Conservation (phyloP, 805 yeast genomes). For the Candida awuae region DNA sequence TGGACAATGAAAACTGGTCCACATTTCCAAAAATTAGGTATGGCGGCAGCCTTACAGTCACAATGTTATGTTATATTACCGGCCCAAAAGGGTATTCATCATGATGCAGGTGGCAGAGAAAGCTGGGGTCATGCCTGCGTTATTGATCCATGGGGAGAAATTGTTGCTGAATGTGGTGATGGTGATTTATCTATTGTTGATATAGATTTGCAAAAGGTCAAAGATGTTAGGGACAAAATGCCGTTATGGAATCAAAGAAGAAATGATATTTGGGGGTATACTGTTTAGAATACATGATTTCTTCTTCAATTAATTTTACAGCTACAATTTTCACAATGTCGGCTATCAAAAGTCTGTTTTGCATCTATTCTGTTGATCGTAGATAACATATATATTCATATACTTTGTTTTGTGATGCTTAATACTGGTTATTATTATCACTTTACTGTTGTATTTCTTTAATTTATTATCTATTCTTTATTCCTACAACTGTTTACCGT, state of each 20-base stretch:
- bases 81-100: conserved; percentile 78
- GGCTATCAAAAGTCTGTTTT: no score
- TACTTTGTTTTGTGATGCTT: no score
- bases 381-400: no score
- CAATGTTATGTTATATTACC: conserved; percentile 86
- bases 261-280: conserved; percentile 47
- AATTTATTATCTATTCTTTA: no score
- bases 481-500: no score
- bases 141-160: conserved; percentile 87
- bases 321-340: no score
- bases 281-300: conserved; percentile 15
- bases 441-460: no score
- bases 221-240: conserved; percentile 55
- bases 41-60: conserved; percentile 80
- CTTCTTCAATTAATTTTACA: no score
- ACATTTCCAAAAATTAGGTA: conserved; percentile 78
- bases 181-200: conserved; percentile 53
- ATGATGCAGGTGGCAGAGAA: conserved; percentile 35
- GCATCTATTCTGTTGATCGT: no score
- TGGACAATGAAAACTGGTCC: conserved; percentile 91
- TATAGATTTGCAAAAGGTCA: conserved; percentile 44
- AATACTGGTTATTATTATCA: no score
- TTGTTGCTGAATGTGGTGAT: conserved; percentile 47
- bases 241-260: conserved; percentile 73
- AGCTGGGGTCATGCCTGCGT: conserved; percentile 85